Evolutionary conservation across 805 yeast genomes (phyloP).

Genomic region (Saturnispora galanensis): DNA sequence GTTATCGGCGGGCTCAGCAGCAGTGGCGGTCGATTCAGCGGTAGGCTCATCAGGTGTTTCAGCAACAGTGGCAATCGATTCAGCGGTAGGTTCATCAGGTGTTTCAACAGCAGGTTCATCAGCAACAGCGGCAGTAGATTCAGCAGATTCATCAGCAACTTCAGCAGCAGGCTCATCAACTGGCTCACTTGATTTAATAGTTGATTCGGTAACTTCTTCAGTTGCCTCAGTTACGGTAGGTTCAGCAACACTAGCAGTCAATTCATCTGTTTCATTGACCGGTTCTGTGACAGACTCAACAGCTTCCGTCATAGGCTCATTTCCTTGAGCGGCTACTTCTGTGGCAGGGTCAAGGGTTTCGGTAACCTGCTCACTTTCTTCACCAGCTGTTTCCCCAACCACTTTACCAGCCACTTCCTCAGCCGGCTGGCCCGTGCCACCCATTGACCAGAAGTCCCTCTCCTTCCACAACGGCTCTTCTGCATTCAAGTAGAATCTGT

Average conservation of each 20-base stretch:
- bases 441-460: conserved; percentile 32
- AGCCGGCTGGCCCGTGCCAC: too few species aligned
- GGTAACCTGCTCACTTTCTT: neutral
- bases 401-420: conserved; percentile 12
- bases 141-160: too few species aligned
- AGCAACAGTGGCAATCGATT: neutral
- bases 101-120: conserved; percentile 3
- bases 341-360: conserved; percentile 1
- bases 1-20: too few species aligned
- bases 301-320: neutral
- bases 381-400: conserved; percentile 5
- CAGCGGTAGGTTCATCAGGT: neutral
- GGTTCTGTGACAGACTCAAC: neutral
- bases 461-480: conserved; percentile 33
- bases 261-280: conserved; percentile 1
- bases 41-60: too few species aligned
- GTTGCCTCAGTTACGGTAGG: neutral
- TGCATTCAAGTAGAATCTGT: conserved; percentile 68
- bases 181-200: neutral
- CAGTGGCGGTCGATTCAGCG: too few species aligned
- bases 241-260: neutral
- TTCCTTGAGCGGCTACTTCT: conserved; percentile 1
- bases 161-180: neutral
- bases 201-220: conserved; percentile 1
- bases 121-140: neutral